These are phyloP conservation scores for Candida mattraensis DNA, from an alignment of 805 yeast genomes.

Conservation along the genomic window DNA sequence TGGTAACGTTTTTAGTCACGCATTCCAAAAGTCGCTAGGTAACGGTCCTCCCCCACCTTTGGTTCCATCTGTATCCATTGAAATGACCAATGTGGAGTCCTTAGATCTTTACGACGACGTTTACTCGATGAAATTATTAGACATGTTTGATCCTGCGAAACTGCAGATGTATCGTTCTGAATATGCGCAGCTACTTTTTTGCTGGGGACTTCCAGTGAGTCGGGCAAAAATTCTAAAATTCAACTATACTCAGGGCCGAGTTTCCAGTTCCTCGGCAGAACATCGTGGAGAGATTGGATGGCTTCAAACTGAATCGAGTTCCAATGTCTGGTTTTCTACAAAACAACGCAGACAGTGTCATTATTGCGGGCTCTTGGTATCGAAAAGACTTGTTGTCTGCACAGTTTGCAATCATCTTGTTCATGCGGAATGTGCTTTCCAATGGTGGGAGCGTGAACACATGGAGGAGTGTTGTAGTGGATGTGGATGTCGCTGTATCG, in stretches of 20 bases:
- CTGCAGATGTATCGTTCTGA: conserved; percentile 52
- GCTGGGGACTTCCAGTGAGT: conserved; percentile 84
- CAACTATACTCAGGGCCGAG: conserved; percentile 39
- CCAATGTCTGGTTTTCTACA: conserved; percentile 14
- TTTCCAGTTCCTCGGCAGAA: conserved; percentile 17
- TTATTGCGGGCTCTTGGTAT: conserved; percentile 61
- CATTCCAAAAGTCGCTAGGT: conserved; percentile 22
- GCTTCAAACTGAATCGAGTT: conserved; percentile 21
- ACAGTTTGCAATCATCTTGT: conserved; percentile 73
- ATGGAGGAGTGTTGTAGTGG: conserved; percentile 73
- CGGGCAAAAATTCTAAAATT: conserved; percentile 76
- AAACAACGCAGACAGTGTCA: conserved; percentile 49
- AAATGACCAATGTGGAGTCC: conserved; percentile 44
- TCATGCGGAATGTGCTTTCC: conserved; percentile 75
- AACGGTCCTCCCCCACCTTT: background rate
- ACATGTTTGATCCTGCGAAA: conserved; percentile 37
- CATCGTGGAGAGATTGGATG: conserved; percentile 33
- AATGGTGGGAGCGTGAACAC: conserved; percentile 65
- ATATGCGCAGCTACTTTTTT: conserved; percentile 73
- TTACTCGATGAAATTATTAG: conserved; percentile 41
- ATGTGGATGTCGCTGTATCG: conserved; percentile 76
- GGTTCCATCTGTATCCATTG: conserved; percentile 40
- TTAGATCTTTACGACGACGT: conserved; percentile 46
- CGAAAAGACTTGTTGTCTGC: conserved; percentile 65
- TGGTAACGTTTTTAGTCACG: conserved; percentile 25